These are phyloP conservation scores for Herpetomonas tarakana DNA, from an alignment of 208 protist genomes.

Conservation along the genomic window DNA sequence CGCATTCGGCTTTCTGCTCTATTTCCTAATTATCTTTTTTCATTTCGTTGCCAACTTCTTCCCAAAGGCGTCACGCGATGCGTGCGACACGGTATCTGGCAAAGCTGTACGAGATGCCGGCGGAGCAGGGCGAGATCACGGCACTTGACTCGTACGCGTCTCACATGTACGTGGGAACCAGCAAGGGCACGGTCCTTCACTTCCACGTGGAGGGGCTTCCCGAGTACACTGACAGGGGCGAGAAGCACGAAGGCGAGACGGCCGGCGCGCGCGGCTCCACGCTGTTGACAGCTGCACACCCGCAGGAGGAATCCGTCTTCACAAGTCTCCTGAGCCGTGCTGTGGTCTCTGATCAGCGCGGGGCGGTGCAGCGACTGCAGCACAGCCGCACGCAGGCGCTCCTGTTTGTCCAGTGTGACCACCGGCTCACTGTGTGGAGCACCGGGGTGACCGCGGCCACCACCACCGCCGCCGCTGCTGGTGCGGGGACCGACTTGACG, in stretches of 20 bases:
- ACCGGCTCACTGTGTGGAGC: slow-evolving; percentile 29
- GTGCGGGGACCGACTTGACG: slow-evolving; percentile 5
- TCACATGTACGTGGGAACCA: slow-evolving; percentile 65
- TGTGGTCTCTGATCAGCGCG: slow-evolving; percentile 8
- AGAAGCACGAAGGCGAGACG: too few species aligned
- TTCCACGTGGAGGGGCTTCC: slow-evolving; percentile 37
- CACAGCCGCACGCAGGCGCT: slow-evolving; percentile 64
- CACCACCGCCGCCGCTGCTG: too few species aligned
- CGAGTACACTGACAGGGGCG: slow-evolving; percentile 1
- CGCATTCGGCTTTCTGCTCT: too few species aligned
- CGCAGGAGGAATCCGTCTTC: slow-evolving; percentile 27
- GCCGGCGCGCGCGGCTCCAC: background rate
- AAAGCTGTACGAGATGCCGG: slow-evolving; percentile 52
- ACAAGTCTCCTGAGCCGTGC: slow-evolving; percentile 27
- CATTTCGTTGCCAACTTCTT: too few species aligned
- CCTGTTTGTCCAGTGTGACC: slow-evolving; percentile 61
- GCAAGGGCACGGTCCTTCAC: slow-evolving; percentile 46
- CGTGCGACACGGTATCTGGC: slow-evolving; percentile 41
- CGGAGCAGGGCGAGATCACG: slow-evolving; percentile 49
- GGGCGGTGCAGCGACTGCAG: slow-evolving; percentile 45
- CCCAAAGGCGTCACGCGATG: too few species aligned
- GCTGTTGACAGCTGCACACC: background rate
- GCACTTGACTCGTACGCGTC: slow-evolving; percentile 58
- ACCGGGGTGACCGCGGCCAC: slow-evolving; percentile 9
- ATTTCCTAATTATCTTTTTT: too few species aligned